phyloP scores from a whole-genome alignment of 106 monocot genomes.

The Gastrodia elata region DNA sequence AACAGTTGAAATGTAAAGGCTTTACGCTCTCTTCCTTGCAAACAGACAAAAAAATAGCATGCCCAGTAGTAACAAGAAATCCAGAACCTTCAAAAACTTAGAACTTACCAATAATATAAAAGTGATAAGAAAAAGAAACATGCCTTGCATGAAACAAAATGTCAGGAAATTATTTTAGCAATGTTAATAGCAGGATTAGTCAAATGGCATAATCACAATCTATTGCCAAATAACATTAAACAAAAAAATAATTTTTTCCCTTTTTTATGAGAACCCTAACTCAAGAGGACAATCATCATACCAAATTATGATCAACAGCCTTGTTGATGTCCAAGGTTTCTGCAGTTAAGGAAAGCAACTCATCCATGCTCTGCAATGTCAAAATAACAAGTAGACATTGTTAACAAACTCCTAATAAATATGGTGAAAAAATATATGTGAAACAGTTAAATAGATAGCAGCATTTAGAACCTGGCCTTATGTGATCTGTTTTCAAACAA shows the following conservation, averaged over 20 bases:
- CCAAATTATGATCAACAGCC: slow-evolving; percentile 11
- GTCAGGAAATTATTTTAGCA: background rate
- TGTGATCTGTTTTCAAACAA: no score
- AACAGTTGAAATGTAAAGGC: background rate
- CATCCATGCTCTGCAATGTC: slow-evolving; percentile 46
- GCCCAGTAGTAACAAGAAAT: background rate
- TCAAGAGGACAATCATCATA: background rate
- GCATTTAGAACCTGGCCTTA: background rate
- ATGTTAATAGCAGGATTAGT: background rate
- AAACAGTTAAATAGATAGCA: background rate
- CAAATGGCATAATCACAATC: background rate
- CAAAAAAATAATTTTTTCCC: background rate
- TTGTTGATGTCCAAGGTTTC: slow-evolving; percentile 24
- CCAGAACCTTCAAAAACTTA: background rate
- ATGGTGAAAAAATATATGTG: background rate
- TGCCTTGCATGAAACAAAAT: background rate
- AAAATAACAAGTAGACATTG: slow-evolving; percentile 2
- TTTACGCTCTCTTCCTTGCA: background rate
- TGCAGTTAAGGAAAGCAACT: slow-evolving; percentile 35
- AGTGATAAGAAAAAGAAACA: background rate
- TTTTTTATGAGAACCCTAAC: background rate
- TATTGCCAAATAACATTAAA: background rate
- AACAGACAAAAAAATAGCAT: slow-evolving; percentile 1
- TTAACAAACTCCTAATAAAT: slow-evolving; percentile 6
- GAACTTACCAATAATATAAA: background rate